Base-by-base conservation (phyloP, 768 basidiomycete genomes). In the Dentipellis sp. region DNA sequence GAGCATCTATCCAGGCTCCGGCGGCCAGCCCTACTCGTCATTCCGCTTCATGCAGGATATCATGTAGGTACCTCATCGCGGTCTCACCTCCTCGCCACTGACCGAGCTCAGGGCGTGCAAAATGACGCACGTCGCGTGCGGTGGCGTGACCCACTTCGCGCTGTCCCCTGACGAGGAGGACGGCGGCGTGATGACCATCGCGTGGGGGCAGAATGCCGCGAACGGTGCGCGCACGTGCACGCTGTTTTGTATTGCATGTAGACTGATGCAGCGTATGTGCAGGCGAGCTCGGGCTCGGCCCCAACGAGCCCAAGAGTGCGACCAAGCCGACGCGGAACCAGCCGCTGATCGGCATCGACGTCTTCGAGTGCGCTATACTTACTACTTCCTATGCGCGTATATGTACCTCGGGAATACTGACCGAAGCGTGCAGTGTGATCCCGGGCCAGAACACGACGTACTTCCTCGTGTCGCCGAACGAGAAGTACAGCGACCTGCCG, bases 111-210 rank as follows among this genome's bases (percentile, higher is more conserved):
- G 85, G 84, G 84, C 81, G 3, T 95, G 90, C 74, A 91, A 91
- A 66, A 81, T 90, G 29, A 70, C 71, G 19, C 72, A 78, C 7
- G 84, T 84, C 1, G 73, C 77, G 16, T 86, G 84, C 45, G 95
- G 95, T 35, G 94, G 94, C 16, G 91, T 94, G 14, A 93, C 93
- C 0, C 90, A 95, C 66, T 97, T 90, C 76, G 76, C 85, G 6
- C 73, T 88, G 29, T 80, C 86, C 0, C 77, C 82, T 2, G 91
- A 93, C 50, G 85, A 89, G 14, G 87, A 90, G 40, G 82, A 74
- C 35, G 68, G 72, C n/a, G 72, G 42, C 16, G 38, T 82, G 0
- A 91, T 95, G 85, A 89, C 90, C 3, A 84, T 95, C 29, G 85
- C 83, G 4, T 91, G 86, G 78, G 88, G 88, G 1, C 88, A 91